These are phyloP conservation scores for Colletotrichum gloeosporioides DNA, from an alignment of 2,329 filamentous ascomycete genomes.

Conservation along the genomic window DNA sequence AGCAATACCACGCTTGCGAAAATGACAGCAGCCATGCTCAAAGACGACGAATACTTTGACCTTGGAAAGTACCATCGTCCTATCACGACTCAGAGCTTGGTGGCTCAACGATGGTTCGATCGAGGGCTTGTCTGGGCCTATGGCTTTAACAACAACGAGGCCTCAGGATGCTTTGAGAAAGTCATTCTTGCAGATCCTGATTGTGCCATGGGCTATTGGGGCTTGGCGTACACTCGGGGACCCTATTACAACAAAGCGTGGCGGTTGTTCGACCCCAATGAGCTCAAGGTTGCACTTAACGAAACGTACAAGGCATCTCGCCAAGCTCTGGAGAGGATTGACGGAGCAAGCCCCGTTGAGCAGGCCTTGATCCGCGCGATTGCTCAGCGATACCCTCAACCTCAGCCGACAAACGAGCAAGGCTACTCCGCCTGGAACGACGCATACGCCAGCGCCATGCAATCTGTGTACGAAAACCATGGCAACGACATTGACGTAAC, in stretches of 20 bases:
- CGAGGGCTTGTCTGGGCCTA: conserved; percentile 64
- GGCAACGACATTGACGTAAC: conserved; percentile 16
- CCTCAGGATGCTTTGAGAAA: conserved; percentile 51
- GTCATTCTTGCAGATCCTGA: conserved; percentile 47
- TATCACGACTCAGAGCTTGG: conserved; percentile 47
- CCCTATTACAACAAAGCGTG: conserved; percentile 52
- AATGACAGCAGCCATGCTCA: background rate
- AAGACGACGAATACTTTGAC: conserved; percentile 31
- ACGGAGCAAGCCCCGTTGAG: conserved; percentile 2
- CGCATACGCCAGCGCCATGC: conserved; percentile 26
- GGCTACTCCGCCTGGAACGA: background rate
- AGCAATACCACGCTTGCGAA: background rate
- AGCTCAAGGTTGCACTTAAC: conserved; percentile 11
- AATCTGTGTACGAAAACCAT: conserved; percentile 8
- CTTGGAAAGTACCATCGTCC: conserved; percentile 51
- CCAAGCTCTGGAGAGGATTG: background rate
- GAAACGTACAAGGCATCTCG: conserved; percentile 5
- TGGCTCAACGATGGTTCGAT: conserved; percentile 62
- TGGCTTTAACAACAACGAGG: conserved; percentile 66
- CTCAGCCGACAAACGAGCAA: background rate
- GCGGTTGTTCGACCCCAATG: conserved; percentile 24
- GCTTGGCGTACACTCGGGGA: conserved; percentile 59
- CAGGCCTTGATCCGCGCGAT: conserved; percentile 23
- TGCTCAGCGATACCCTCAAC: conserved; percentile 14
- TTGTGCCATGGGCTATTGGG: conserved; percentile 58